phyloP scores from a whole-genome alignment of 345 rosid genomes.

The Salix caprea region DNA sequence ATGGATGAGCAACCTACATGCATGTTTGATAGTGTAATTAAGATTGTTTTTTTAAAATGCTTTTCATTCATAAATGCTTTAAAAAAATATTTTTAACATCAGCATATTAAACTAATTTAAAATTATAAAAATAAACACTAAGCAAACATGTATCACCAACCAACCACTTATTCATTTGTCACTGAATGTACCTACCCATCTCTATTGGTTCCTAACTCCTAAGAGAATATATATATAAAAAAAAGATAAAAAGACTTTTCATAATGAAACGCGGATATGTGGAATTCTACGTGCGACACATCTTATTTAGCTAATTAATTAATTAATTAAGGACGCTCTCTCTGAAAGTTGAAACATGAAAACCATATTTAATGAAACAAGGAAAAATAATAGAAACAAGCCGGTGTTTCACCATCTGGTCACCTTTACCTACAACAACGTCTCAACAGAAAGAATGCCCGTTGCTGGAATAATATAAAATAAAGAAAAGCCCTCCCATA shows the following conservation, averaged over 20 bases:
- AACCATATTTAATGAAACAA: background rate
- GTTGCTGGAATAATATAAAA: constrained; percentile 13
- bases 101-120: no score
- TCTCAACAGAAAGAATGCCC: constrained; percentile 34
- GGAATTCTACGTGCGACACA: background rate
- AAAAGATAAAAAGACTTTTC: background rate
- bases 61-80: no score
- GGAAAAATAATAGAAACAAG: constrained; percentile 21
- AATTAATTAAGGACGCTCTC: background rate
- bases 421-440: constrained; percentile 44
- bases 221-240: background rate
- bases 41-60: no score
- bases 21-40: no score
- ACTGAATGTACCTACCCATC: constrained; percentile 7
- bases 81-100: no score
- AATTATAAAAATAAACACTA: background rate
- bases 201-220: constrained; percentile 6
- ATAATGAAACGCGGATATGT: background rate
- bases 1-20: no score
- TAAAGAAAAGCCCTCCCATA: background rate
- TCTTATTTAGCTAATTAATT: background rate
- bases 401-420: constrained; percentile 48
- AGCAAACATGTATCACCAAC: constrained; percentile 27
- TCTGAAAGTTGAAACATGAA: background rate
- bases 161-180: constrained; percentile 19